A percentile compares a stretch with the other conserved stretches of the same genome.
These are phyloP conservation scores for Tetracladium maxilliforme DNA, from an alignment of 2,329 filamentous ascomycete genomes.

Conservation along the genomic window DNA sequence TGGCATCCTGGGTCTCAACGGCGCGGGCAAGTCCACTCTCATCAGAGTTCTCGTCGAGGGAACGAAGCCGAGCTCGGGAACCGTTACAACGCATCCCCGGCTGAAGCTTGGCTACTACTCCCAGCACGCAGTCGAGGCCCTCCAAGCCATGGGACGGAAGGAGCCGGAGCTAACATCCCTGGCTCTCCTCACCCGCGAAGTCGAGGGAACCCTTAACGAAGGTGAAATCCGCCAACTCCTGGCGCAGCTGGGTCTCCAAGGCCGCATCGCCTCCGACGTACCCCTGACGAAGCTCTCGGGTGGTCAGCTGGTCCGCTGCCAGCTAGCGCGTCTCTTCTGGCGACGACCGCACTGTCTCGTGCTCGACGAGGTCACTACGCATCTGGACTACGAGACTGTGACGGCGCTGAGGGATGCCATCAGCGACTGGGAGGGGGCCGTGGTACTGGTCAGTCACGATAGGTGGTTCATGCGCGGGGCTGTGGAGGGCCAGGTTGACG, in stretches of 20 bases:
- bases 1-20: conserved; percentile 67
- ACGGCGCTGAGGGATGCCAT: conserved; percentile 54
- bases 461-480: conserved; percentile 66
- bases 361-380: conserved; percentile 72
- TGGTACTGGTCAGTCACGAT: conserved; percentile 70
- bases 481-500: conserved; percentile 42
- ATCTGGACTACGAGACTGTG: conserved; percentile 73
- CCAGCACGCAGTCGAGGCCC: conserved; percentile 60
- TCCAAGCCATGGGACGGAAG: conserved; percentile 37
- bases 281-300: conserved; percentile 62
- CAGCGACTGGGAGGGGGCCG: conserved; percentile 54
- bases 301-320: conserved; percentile 55
- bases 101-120: conserved; percentile 64
- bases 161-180: conserved; percentile 47
- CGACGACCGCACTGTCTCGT: conserved; percentile 56
- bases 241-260: conserved; percentile 53
- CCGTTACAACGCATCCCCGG: conserved; percentile 50
- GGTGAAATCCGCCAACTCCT: conserved; percentile 54
- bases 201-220: conserved; percentile 39
- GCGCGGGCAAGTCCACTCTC: conserved; percentile 68
- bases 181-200: conserved; percentile 40
- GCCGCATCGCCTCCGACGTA: conserved; percentile 57
- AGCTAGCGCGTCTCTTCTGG: conserved; percentile 56
- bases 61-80: conserved; percentile 42
- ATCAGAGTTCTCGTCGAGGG: conserved; percentile 54